phyloP scores from a whole-genome alignment of 306 rosid species.

The Dalbergia cochinchinensis region DNA sequence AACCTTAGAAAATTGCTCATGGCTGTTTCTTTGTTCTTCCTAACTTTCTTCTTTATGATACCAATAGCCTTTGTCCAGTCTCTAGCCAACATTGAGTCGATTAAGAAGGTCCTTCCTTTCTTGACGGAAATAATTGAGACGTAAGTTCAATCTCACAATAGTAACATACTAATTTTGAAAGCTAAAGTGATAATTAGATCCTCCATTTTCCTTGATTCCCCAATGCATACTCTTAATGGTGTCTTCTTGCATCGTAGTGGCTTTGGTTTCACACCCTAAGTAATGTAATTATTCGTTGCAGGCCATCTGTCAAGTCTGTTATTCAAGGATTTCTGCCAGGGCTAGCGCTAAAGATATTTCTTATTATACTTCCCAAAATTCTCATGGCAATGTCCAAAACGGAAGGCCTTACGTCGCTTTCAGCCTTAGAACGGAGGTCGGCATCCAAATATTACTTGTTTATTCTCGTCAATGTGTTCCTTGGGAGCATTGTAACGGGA shows the following conservation, averaged over 20 bases:
- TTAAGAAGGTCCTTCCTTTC: conserved; percentile 83
- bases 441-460: conserved; percentile 84
- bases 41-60: conserved; percentile 84
- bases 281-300: conserved; percentile 47
- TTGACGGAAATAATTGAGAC: conserved; percentile 67
- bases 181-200: not conserved
- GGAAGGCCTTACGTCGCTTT: conserved; percentile 78
- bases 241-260: conserved; percentile 20
- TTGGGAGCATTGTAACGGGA: conserved; percentile 88
- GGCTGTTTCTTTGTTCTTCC: conserved; percentile 62
- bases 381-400: conserved; percentile 82
- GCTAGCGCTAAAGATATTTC: conserved; percentile 84
- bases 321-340: conserved; percentile 97
- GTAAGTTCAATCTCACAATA: conserved; percentile 60
- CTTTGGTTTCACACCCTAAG: conserved; percentile 43
- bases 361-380: conserved; percentile 71
- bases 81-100: conserved; percentile 85
- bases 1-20: conserved; percentile 71
- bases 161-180: not conserved
- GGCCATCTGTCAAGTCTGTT: conserved; percentile 68
- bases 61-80: conserved; percentile 95
- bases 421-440: conserved; percentile 80
- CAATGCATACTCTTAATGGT: conserved; percentile 5
- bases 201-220: conserved; percentile 18
- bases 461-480: conserved; percentile 85